Evolutionary conservation across 2,329 filamentous ascomycete species (phyloP).

Genomic region (Colletotrichum sp.): DNA sequence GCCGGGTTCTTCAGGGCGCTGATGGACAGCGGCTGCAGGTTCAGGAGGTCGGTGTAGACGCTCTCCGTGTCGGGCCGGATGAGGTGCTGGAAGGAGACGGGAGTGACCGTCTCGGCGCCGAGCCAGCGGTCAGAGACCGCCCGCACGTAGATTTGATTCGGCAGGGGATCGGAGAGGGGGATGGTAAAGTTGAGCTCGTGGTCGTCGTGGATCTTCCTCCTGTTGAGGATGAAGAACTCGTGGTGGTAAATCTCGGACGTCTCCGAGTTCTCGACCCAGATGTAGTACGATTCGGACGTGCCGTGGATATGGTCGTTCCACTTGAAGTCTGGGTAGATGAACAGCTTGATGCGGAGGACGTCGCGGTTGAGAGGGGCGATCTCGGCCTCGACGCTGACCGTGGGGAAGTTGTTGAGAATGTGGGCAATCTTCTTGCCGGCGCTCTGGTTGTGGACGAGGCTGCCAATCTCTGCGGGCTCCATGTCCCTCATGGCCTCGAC

Average conservation of each 20-base stretch:
- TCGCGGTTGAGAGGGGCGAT: constrained; percentile 96
- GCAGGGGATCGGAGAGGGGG: constrained; percentile 88
- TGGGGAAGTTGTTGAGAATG: constrained; percentile 89
- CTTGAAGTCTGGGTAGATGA: constrained; percentile 83
- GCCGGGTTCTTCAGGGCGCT: constrained; percentile 84
- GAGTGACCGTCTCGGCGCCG: constrained; percentile 92
- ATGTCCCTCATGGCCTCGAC: constrained; percentile 90
- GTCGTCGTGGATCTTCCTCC: constrained; percentile 91
- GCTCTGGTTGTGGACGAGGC: constrained; percentile 86
- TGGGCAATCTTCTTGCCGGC: constrained; percentile 84
- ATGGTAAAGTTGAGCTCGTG: constrained; percentile 99
- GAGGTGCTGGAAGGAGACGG: constrained; percentile 96
- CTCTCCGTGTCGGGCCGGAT: constrained; percentile 98
- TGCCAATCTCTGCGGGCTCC: constrained; percentile 88
- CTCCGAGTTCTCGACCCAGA: constrained; percentile 99
- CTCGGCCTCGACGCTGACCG: constrained; percentile 86
- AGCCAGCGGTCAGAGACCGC: constrained; percentile 96
- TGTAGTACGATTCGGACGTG: constrained; percentile 94
- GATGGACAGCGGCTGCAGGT: constrained; percentile 88
- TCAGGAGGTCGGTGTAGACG: constrained; percentile 91
- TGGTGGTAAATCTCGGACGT: constrained; percentile 98
- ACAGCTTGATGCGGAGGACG: constrained; percentile 88
- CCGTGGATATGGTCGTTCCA: constrained; percentile 97
- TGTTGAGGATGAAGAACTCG: constrained; percentile 92
- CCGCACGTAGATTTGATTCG: constrained; percentile 94